Base-by-base conservation (phyloP, 331 rosid genomes). In the Prunus yedoensis region DNA sequence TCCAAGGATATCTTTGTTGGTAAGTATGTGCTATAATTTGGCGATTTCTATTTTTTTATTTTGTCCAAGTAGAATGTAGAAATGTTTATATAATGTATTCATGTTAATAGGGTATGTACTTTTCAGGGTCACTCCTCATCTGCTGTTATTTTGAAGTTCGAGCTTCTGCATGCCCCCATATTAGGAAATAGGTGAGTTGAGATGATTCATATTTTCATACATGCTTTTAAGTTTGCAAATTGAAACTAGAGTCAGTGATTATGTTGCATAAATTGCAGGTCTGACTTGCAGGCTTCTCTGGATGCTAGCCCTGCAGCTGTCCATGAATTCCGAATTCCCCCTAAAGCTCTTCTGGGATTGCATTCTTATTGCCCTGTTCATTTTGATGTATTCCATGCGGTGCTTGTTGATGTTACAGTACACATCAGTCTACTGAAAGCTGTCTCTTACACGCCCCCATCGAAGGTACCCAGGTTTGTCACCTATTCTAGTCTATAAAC, bases 281-380 rank as follows among this genome's bases (percentile, higher is more conserved):
- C 81, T 66, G 90, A 88, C 57, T 51, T 88, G 86, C 88, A 88
- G 83, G 85, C 81, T 73, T 84, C 93, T 77, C 68, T 84, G 70
- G 91, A 88, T 87, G 83, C 84, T 81, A 81, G 74, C 70, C 69
- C 97, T 80, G 91, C 91, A 35, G 90, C 97, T 66, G 88, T 92
- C 76, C 99, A 94, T 81, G 99, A 94, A 83, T 94, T 94, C 58
- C 89, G 97, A 14, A 90, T 94, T 78, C 97, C 99, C 79, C 93
- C 99, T 43, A 90, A 90, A 85, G 96, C 97, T 75, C 89, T 94
- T 70, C 46, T 83, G 74, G 99, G 99, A 76, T 82, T 94, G 84
- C 97, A 94, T 89, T 89, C 99, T 15, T 92, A 92, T 79, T 92
- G 96, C 79, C 99, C 99, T 27, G 90, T 94, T 52, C 90, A 92